Evolutionary conservation across 2,329 filamentous ascomycete species (phyloP), one percentile per base, ranked within the genome.

Genomic region (Podosphaera xanthii): DNA sequence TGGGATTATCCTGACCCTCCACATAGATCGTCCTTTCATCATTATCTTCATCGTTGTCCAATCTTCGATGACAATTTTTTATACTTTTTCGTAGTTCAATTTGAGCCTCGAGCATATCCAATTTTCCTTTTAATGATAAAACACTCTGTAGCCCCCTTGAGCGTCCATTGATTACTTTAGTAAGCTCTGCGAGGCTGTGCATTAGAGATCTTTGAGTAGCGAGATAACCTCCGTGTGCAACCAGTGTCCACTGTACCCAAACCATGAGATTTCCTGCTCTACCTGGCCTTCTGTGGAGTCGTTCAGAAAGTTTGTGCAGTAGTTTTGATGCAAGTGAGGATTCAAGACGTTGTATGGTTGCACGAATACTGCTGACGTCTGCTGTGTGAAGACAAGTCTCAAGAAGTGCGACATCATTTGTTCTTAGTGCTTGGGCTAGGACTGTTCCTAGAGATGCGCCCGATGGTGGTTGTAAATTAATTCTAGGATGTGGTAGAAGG

Each of bases 221-320:
- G 57, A 98, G 76, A 58, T 90, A 90, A 63, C 91, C 92, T 64
- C 92, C 92, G 69, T 98, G 92, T 1, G 87, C 84, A 40, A 96
- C 82, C 59, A 96, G 79, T 0, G 88, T 91, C 87, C 89, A 95
- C 72, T 96, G 90, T 50, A 97, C 86, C 90, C 92, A 98, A 14
- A 86, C 81, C 78, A 96, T 90, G 38, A 98, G 79, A 68, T 84
- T 87, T 58, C 90, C 89, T 12, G 92, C 91, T 59, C 92, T 81
- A 2, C 91, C 92, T 0, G 92, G 92, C 52, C 88, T 82, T 64
- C 85, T 81, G 71, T 95, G 84, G 69, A 98, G 80, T 61, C 90
- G 80, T 65, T 94, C 86, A 7, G 92, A 87, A 58, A 98, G 79
- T 70, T 87, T 89, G 67, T 83, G 82, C 60, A 98, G 79, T 8